These are phyloP conservation scores for Crocinoboletus sp. DNA, from an alignment of 1,284 basidiomycete species.

Conservation along the genomic window DNA sequence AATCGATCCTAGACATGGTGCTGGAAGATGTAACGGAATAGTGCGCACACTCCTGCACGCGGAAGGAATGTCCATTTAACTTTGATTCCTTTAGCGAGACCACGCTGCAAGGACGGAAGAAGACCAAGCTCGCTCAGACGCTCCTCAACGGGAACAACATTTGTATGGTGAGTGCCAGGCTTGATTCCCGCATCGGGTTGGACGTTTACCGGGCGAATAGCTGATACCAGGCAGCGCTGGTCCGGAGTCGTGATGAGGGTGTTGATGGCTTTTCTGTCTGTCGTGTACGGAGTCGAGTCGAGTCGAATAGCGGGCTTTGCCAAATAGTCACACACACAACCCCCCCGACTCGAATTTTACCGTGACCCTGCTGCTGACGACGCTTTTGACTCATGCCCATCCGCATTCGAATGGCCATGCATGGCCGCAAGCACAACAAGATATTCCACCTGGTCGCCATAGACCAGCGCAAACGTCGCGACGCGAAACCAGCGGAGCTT, in stretches of 20 bases:
- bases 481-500: slow-evolving; percentile 89
- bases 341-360: not conserved
- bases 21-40: slow-evolving; percentile 97
- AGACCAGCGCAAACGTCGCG: slow-evolving; percentile 67
- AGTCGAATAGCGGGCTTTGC: not conserved
- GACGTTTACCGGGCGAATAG: slow-evolving; percentile 35
- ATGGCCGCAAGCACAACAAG: slow-evolving; percentile 76
- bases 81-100: slow-evolving; percentile 58
- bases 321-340: slow-evolving; percentile 28
- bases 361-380: too few species aligned
- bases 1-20: slow-evolving; percentile 79
- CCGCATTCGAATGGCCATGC: slow-evolving; percentile 81
- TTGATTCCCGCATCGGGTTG: not conserved
- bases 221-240: slow-evolving; percentile 77
- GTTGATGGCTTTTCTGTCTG: too few species aligned
- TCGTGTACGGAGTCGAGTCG: too few species aligned
- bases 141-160: slow-evolving; percentile 98
- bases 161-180: slow-evolving; percentile 71
- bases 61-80: slow-evolving; percentile 11
- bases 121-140: slow-evolving; percentile 85
- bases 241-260: slow-evolving; percentile 44
- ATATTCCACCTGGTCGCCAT: slow-evolving; percentile 90
- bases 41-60: slow-evolving; percentile 42
- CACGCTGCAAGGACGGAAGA: slow-evolving; percentile 78
- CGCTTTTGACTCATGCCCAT: slow-evolving; percentile 65